A percentile compares a stretch with the other conserved stretches of the same genome.
Evolutionary conservation across 2,329 filamentous ascomycete species (phyloP).

Genomic region (Cladophialophora immunda): DNA sequence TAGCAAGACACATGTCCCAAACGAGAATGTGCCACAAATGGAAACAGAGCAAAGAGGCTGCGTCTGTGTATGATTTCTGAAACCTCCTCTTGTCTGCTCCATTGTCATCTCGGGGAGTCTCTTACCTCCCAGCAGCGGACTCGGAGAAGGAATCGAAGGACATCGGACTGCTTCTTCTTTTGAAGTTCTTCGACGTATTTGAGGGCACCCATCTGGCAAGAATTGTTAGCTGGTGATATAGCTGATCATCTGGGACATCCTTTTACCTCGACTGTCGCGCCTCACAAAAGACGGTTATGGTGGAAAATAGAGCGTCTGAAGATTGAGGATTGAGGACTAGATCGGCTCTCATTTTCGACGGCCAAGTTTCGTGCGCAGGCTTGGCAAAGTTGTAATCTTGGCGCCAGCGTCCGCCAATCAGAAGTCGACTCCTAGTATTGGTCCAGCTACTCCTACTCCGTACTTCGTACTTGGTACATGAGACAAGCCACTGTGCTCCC

Average conservation of each 20-base stretch:
- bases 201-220: slow-evolving; percentile 90
- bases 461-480: background rate
- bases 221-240: slow-evolving; percentile 14
- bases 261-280: slow-evolving; percentile 39
- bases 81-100: slow-evolving; percentile 5
- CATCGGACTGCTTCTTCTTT: slow-evolving; percentile 99
- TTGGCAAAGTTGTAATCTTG: slow-evolving; percentile 35
- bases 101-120: slow-evolving; percentile 45
- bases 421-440: background rate
- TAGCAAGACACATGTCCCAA: slow-evolving; percentile 69
- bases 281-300: slow-evolving; percentile 26
- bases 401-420: slow-evolving; percentile 22
- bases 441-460: no score
- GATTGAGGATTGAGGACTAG: slow-evolving; percentile 22
- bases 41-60: slow-evolving; percentile 29
- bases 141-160: slow-evolving; percentile 99
- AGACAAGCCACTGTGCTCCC: background rate
- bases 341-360: slow-evolving; percentile 20
- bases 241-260: background rate
- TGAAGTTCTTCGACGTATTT: slow-evolving; percentile 99
- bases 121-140: slow-evolving; percentile 98
- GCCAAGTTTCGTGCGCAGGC: slow-evolving; percentile 35
- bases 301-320: background rate
- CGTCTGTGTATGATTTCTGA: background rate
- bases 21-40: slow-evolving; percentile 39